Conservation (phyloP, 176 grass and related monocot genomes). For the Tillandsia leiboldiana region DNA sequence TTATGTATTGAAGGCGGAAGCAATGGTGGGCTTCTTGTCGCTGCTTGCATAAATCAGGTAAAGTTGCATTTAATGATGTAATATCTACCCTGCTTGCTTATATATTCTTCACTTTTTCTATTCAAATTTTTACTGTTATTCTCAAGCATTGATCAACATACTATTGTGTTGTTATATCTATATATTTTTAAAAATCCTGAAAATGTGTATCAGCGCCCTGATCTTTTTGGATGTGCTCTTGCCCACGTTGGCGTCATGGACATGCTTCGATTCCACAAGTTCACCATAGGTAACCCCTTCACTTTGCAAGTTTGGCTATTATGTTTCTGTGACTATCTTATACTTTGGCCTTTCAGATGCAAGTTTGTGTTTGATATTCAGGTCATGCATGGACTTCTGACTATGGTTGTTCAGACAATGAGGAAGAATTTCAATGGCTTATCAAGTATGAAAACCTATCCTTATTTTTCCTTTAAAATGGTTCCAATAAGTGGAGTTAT, state of each 20-base stretch:
- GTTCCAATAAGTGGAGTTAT: background rate
- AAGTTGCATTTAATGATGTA: background rate
- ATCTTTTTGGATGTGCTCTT: constrained; percentile 92
- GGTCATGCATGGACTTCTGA: constrained; percentile 98
- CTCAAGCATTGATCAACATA: background rate
- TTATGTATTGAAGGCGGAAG: constrained; percentile 95
- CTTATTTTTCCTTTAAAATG: background rate
- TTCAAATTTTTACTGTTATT: background rate
- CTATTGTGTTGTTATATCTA: constrained; percentile 13
- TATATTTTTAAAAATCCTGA: constrained; percentile 10
- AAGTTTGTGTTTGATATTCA: constrained; percentile 29
- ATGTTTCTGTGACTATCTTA: constrained; percentile 12
- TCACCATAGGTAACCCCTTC: constrained; percentile 63
- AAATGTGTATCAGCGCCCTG: constrained; percentile 51
- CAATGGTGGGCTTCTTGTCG: constrained; percentile 93
- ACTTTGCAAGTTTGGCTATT: background rate
- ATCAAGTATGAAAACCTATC: constrained; percentile 53
- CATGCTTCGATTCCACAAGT: constrained; percentile 98
- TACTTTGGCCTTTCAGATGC: constrained; percentile 8
- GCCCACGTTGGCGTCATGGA: constrained; percentile 98
- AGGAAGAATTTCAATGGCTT: constrained; percentile 80
- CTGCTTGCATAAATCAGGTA: constrained; percentile 92
- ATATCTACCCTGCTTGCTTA: background rate
- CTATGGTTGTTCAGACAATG: constrained; percentile 82
- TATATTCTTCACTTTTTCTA: background rate